Percentiles rank a stretch among this genome's conserved stretches.
Evolutionary conservation across 805 yeast genomes (phyloP).

Genomic region (Candida sanyiensis): DNA sequence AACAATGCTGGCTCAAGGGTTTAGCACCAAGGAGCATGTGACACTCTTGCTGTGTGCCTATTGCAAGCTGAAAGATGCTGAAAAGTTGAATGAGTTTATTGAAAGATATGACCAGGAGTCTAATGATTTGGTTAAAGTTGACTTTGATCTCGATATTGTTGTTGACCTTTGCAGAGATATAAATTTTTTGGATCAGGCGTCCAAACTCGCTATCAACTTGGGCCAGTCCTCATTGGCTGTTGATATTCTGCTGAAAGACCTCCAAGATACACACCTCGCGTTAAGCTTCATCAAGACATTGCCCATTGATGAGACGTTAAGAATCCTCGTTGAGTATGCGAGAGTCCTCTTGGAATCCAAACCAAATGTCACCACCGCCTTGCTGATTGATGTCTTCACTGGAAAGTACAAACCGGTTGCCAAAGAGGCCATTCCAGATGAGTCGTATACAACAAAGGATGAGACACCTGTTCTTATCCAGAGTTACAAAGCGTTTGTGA

Average conservation of each 20-base stretch:
- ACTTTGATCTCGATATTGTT: conserved; percentile 63
- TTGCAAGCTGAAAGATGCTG: conserved; percentile 64
- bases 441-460: conserved; percentile 13
- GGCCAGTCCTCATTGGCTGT: conserved; percentile 73
- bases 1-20: conserved; percentile 45
- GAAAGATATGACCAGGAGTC: conserved; percentile 34
- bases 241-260: conserved; percentile 63
- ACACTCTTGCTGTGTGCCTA: conserved; percentile 74
- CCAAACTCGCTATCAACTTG: conserved; percentile 60
- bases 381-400: conserved; percentile 82
- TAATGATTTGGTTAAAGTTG: conserved; percentile 29
- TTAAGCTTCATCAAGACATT: conserved; percentile 62
- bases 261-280: conserved; percentile 54
- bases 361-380: conserved; percentile 77
- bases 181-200: conserved; percentile 60
- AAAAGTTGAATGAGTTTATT: conserved; percentile 54
- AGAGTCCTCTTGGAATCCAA: conserved; percentile 55
- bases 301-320: conserved; percentile 67
- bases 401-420: conserved; percentile 60
- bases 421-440: conserved; percentile 12
- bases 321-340: conserved; percentile 64
- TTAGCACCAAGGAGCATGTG: conserved; percentile 73
- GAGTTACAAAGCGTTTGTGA: conserved; percentile 53
- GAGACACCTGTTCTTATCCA: conserved; percentile 31
- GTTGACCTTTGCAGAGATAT: conserved; percentile 69